A percentile compares a stretch with the other conserved stretches of the same genome.
Conservation (phyloP, 2,329 filamentous ascomycete genomes). For the Aureobasidium sp. region DNA sequence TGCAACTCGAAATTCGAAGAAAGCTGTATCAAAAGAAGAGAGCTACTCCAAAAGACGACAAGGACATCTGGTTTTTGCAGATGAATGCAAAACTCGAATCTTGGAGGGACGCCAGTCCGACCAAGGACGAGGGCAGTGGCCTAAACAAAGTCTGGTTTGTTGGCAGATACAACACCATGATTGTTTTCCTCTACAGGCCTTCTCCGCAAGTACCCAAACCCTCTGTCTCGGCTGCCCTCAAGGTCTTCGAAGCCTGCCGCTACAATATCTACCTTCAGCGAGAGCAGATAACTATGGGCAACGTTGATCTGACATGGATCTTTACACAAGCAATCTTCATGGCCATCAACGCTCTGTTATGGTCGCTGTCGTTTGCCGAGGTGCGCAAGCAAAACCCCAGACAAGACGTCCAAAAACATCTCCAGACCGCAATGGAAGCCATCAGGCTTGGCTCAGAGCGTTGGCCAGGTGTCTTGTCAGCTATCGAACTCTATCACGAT, state of each 20-base stretch:
- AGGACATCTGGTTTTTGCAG: constrained; percentile 76
- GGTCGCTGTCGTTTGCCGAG: constrained; percentile 82
- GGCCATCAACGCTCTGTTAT: constrained; percentile 84
- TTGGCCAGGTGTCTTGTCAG: constrained; percentile 85
- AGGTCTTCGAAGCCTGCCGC: constrained; percentile 75
- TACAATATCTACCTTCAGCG: constrained; percentile 76
- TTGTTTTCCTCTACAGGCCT: constrained; percentile 80
- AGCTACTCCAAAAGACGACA: constrained; percentile 66
- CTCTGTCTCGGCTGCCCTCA: constrained; percentile 66
- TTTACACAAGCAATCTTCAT: constrained; percentile 87
- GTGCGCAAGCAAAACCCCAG: constrained; percentile 66
- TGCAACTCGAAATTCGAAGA: constrained; percentile 81
- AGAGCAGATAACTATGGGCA: constrained; percentile 68
- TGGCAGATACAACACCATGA: constrained; percentile 75
- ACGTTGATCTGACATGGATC: constrained; percentile 87
- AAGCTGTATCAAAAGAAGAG: constrained; percentile 81
- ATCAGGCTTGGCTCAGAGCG: constrained; percentile 74
- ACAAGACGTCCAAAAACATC: constrained; percentile 68
- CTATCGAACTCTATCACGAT: constrained; percentile 78
- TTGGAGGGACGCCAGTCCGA: constrained; percentile 73
- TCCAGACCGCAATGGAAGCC: constrained; percentile 68
- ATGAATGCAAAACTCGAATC: constrained; percentile 73
- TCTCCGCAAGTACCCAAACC: constrained; percentile 88
- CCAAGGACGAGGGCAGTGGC: constrained; percentile 58
- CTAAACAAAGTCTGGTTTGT: constrained; percentile 75